A percentile compares a stretch with the other conserved stretches of the same genome.
phyloP scores from a whole-genome alignment of 495 filamentous ascomycete species.

The Penicillium turbatum region DNA sequence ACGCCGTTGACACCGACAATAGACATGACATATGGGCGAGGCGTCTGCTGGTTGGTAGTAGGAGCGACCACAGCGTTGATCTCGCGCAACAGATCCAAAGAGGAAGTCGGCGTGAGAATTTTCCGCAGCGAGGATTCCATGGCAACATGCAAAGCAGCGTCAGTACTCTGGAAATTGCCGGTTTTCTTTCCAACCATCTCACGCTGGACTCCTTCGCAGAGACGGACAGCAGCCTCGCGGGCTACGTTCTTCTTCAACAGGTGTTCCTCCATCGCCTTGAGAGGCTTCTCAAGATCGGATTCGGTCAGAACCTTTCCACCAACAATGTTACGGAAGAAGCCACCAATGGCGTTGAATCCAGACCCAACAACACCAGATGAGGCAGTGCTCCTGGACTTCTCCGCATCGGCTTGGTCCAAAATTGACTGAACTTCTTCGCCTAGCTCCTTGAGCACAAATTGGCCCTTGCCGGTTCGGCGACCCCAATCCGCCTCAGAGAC shows the following conservation, averaged over 20 bases:
- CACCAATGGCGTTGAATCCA: slow-evolving; percentile 71
- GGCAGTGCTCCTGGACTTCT: slow-evolving; percentile 49
- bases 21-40: slow-evolving; percentile 89
- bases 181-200: slow-evolving; percentile 90
- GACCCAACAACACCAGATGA: slow-evolving; percentile 67
- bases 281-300: slow-evolving; percentile 79
- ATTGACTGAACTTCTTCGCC: slow-evolving; percentile 93
- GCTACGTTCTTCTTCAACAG: slow-evolving; percentile 95
- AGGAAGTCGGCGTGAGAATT: slow-evolving; percentile 92
- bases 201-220: slow-evolving; percentile 86
- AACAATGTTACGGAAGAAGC: slow-evolving; percentile 88
- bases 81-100: slow-evolving; percentile 88
- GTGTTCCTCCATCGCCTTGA: slow-evolving; percentile 95
- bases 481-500: slow-evolving; percentile 80
- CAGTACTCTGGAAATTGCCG: slow-evolving; percentile 86
- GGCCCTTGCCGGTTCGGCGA: slow-evolving; percentile 74
- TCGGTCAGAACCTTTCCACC: slow-evolving; percentile 89
- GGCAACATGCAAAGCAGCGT: slow-evolving; percentile 71
- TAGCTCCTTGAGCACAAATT: slow-evolving; percentile 90
- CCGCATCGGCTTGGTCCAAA: slow-evolving; percentile 62
- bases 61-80: slow-evolving; percentile 75
- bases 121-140: slow-evolving; percentile 89
- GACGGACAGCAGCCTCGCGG: slow-evolving; percentile 82
- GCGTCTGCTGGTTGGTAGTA: slow-evolving; percentile 43
- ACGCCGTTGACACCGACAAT: slow-evolving; percentile 98